Evolutionary conservation across 2,329 filamentous ascomycete species (phyloP).

Genomic region (Colletotrichum lupini): DNA sequence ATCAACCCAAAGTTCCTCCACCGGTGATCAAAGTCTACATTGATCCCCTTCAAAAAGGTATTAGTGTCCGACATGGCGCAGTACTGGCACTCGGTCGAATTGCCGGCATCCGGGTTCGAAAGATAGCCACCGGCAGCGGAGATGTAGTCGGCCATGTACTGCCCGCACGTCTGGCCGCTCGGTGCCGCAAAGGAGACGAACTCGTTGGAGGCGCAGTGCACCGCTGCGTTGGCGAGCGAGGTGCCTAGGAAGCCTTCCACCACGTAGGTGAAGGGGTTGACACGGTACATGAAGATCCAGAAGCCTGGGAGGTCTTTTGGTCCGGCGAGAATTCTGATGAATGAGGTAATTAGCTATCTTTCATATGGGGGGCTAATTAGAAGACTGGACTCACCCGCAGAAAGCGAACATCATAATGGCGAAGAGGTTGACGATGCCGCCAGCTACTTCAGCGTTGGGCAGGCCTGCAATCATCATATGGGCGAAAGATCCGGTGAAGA

Average conservation of each 20-base stretch:
- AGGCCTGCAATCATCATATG: slow-evolving; percentile 73
- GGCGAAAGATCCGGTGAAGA: slow-evolving; percentile 75
- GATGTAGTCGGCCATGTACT: slow-evolving; percentile 30
- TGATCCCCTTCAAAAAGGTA: slow-evolving; percentile 48
- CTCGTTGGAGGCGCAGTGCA: slow-evolving; percentile 34
- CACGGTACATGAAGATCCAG: slow-evolving; percentile 40
- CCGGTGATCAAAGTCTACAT: slow-evolving; percentile 57
- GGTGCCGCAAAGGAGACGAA: slow-evolving; percentile 28
- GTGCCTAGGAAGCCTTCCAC: slow-evolving; percentile 43
- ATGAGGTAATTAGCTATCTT: background rate
- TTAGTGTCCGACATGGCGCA: slow-evolving; percentile 51
- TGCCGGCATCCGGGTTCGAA: slow-evolving; percentile 39
- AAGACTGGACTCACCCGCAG: slow-evolving; percentile 47
- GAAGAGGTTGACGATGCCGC: slow-evolving; percentile 71
- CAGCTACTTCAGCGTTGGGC: slow-evolving; percentile 70
- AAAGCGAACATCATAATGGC: slow-evolving; percentile 74
- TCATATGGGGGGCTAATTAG: no score
- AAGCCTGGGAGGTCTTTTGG: slow-evolving; percentile 29
- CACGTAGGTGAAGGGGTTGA: slow-evolving; percentile 44
- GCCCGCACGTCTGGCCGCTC: slow-evolving; percentile 27
- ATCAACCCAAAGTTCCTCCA: slow-evolving; percentile 68
- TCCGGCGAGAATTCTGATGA: slow-evolving; percentile 29
- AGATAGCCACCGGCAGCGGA: slow-evolving; percentile 30
- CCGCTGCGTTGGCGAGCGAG: slow-evolving; percentile 36
- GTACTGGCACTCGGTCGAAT: slow-evolving; percentile 56